Conservation (phyloP, 768 basidiomycete species). For the Fistulinella prunicolor region DNA sequence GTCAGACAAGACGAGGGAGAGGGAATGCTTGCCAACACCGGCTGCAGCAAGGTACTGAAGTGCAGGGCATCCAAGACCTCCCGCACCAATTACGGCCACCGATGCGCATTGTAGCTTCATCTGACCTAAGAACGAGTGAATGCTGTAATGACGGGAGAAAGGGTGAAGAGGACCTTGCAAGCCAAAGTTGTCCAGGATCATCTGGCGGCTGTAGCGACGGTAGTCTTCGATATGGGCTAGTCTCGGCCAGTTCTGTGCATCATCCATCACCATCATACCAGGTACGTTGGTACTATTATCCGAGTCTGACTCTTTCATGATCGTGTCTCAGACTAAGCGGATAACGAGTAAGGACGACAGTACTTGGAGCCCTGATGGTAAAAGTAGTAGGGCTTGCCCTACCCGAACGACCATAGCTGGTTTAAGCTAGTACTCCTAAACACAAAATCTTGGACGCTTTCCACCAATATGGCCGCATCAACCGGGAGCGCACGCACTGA, state of each 20-base stretch:
- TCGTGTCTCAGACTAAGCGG: background rate
- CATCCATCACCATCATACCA: slow-evolving; percentile 8
- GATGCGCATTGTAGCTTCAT: slow-evolving; percentile 72
- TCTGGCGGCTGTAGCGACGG: slow-evolving; percentile 90
- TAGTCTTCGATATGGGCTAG: slow-evolving; percentile 65
- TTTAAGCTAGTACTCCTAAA: too few relatives aligned
- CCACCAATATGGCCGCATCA: slow-evolving; percentile 19
- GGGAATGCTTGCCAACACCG: slow-evolving; percentile 69
- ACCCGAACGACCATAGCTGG: too few relatives aligned
- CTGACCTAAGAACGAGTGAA: slow-evolving; percentile 57
- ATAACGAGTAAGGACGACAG: background rate
- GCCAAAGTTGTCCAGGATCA: slow-evolving; percentile 90
- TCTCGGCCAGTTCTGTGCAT: slow-evolving; percentile 15
- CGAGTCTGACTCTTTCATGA: background rate
- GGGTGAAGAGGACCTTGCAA: slow-evolving; percentile 56
- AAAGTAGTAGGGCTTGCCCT: too few relatives aligned
- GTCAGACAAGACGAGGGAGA: background rate
- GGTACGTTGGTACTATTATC: background rate
- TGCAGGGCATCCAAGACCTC: slow-evolving; percentile 94
- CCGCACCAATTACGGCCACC: slow-evolving; percentile 89
- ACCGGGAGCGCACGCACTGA: background rate
- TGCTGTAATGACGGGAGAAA: background rate
- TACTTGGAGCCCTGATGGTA: too few relatives aligned
- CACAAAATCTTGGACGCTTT: too few relatives aligned
- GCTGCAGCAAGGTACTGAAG: slow-evolving; percentile 92